Evolutionary conservation across 1,139 yeast genomes (phyloP).

Genomic region (Diutina scorzettiae): DNA sequence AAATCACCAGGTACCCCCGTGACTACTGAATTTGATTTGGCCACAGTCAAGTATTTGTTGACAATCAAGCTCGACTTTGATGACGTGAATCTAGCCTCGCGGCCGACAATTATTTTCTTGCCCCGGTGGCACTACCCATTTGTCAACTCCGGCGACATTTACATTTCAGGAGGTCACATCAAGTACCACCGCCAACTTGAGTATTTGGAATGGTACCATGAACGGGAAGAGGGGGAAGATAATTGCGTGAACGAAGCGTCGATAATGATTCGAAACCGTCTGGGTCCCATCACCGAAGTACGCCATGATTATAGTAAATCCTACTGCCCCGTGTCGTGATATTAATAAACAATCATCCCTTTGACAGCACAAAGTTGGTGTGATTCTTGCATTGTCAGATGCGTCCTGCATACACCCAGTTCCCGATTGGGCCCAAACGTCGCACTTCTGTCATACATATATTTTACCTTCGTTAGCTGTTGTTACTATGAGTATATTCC

Average conservation of each 20-base stretch:
- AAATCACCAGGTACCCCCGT: constrained; percentile 44
- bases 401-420: not conserved
- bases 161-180: constrained; percentile 44
- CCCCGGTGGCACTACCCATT: constrained; percentile 60
- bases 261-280: constrained; percentile 4
- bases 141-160: constrained; percentile 31
- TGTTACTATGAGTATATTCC: constrained; percentile 40
- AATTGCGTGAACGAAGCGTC: not conserved
- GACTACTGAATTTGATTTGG: constrained; percentile 44
- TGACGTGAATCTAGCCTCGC: constrained; percentile 11
- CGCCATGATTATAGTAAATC: not conserved
- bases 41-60: constrained; percentile 32
- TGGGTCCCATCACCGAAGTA: constrained; percentile 4
- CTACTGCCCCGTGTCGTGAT: not conserved
- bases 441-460: not conserved
- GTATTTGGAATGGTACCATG: constrained; percentile 61
- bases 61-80: constrained; percentile 21
- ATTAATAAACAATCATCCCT: no score
- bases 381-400: not conserved
- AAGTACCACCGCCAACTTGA: constrained; percentile 39
- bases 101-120: constrained; percentile 49
- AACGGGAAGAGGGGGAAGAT: constrained; percentile 6
- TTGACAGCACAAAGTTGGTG: not conserved
- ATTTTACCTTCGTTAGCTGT: no score
- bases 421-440: not conserved